phyloP scores from a whole-genome alignment of 129 eudicot genomes.

The Silybum marianum region DNA sequence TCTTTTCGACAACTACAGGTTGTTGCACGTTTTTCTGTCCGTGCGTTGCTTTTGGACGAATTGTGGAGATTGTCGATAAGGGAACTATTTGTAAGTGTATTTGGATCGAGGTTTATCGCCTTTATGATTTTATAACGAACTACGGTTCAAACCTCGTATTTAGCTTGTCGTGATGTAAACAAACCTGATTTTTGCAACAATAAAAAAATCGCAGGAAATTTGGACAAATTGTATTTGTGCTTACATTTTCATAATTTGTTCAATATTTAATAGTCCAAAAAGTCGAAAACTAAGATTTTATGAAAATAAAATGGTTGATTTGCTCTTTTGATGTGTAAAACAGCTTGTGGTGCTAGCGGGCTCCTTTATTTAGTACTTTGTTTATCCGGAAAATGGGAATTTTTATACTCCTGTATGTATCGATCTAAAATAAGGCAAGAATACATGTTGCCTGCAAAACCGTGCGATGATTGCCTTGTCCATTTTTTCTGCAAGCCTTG shows the following conservation, averaged over 20 bases:
- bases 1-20: constrained; percentile 28
- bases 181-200: too few species aligned
- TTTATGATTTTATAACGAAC: too few species aligned
- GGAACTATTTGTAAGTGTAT: constrained; percentile 60
- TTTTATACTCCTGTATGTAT: constrained; percentile 45
- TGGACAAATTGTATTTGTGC: too few species aligned
- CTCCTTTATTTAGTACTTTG: constrained; percentile 42
- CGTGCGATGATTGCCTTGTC: constrained; percentile 48
- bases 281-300: too few species aligned
- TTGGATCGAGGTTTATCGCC: not conserved
- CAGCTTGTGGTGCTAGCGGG: constrained; percentile 57
- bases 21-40: constrained; percentile 52
- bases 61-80: constrained; percentile 56
- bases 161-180: not conserved
- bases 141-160: not conserved
- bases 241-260: too few species aligned
- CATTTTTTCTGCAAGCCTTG: constrained; percentile 60
- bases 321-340: not conserved
- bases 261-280: too few species aligned
- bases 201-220: too few species aligned
- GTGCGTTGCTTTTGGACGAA: constrained; percentile 58
- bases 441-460: constrained; percentile 36
- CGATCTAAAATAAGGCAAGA: constrained; percentile 54
- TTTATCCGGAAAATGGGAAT: constrained; percentile 36
- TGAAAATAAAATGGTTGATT: not conserved